Evolutionary conservation across 306 rosid species (phyloP), one percentile per base, ranked within the genome.

Genomic region (Vicia faba): DNA sequence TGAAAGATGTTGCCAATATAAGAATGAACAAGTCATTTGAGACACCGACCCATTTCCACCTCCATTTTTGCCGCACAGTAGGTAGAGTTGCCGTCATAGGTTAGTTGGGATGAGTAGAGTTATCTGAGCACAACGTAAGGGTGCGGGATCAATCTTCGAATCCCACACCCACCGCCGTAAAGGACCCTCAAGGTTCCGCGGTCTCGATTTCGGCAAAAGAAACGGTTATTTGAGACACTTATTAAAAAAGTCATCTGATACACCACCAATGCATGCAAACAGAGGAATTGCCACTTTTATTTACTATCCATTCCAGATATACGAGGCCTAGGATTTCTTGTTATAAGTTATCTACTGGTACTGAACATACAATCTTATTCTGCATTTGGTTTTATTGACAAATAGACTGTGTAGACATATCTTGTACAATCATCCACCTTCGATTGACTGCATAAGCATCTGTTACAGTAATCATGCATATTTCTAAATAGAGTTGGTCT

Each of bases 91-190:
- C n/a, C n/a, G n/a, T n/a, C n/a, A n/a, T 29, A 29, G 33, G 33
- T 29, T 29, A 29, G 33, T 29, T 7, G 7, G 33, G 33, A 29
- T 86, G 92, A 92, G 96, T 0, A 64, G 96, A 8, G 96, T 89
- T 0, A 89, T 89, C 10, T 78, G 92, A 0, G 96, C 96, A 6
- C 92, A 89, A 73, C 89, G 92, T 79, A 86, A 89, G 83, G 96
- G 96, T 61, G 92, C 90, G 3, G 90, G 92, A 0, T 89, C 96
- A 0, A 90, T 89, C 2, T 89, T 89, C 87, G 81, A 75, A 53
- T 89, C 96, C 29, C 96, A 89, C 80, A n/a, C n/a, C 7, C 96
- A 86, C 64, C 90, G 77, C 77, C 96, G 92, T 20, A 89, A 89
- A 77, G 96, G 96, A n/a, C n/a, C n/a, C n/a, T n/a, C n/a, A n/a